Percentiles rank a stretch among this genome's conserved stretches.
Conservation (phyloP, 2,329 filamentous ascomycete genomes). For the Harringtonia aguacate region DNA sequence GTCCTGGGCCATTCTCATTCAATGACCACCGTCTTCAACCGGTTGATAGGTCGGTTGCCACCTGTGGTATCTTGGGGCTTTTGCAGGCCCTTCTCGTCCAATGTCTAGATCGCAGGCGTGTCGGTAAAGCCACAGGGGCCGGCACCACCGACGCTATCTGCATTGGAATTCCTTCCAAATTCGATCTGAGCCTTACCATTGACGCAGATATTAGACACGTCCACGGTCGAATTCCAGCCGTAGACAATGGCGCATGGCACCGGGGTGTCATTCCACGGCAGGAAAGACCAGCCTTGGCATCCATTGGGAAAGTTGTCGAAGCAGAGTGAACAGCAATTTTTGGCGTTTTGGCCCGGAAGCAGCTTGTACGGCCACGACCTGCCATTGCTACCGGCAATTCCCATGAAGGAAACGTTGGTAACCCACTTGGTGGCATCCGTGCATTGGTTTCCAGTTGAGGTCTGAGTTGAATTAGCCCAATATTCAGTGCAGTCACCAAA, state of each 20-base stretch:
- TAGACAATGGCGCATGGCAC: no score
- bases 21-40: no score
- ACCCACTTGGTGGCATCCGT: background rate
- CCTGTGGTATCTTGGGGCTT: no score
- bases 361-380: background rate
- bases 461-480: no score
- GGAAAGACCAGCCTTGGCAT: no score
- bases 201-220: no score
- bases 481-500: no score
- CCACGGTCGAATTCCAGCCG: no score
- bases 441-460: constrained; percentile 1
- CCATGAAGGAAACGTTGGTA: constrained; percentile 5
- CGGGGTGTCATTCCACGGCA: no score
- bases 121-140: background rate
- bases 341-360: background rate
- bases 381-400: background rate
- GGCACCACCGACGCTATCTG: background rate
- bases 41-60: no score
- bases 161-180: background rate
- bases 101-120: background rate
- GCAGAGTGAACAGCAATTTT: background rate
- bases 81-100: background rate
- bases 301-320: no score
- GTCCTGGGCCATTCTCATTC: no score
- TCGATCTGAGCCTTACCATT: background rate